Evolutionary conservation across 108 stramenopile genomes (phyloP).

Genomic region (Cylindrotheca closterium): DNA sequence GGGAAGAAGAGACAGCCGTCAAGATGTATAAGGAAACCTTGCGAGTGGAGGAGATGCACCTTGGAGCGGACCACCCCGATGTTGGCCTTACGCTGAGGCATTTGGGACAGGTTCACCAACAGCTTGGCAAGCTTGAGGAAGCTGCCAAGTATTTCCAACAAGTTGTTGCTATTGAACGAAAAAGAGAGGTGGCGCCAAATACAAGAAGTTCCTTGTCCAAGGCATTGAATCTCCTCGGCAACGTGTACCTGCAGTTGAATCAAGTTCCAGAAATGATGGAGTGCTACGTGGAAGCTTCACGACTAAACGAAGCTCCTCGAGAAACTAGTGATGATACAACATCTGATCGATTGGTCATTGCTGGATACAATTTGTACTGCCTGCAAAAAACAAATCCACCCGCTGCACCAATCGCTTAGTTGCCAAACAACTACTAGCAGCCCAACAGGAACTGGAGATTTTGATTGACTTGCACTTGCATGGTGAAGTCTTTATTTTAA

Average conservation of each 20-base stretch:
- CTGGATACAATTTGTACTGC: conserved; percentile 51
- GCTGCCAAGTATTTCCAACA: conserved; percentile 52
- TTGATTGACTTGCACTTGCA: no score
- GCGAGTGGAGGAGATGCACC: conserved; percentile 45
- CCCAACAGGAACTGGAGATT: no score
- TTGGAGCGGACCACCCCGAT: conserved; percentile 49
- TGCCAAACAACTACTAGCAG: conserved; percentile 1
- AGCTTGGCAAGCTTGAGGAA: conserved; percentile 49
- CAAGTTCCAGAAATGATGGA: conserved; percentile 41
- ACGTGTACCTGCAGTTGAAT: conserved; percentile 49
- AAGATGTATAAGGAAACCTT: conserved; percentile 55
- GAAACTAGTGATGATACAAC: background rate
- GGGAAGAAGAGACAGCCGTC: conserved; percentile 62
- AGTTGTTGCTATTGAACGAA: conserved; percentile 41
- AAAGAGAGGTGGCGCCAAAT: conserved; percentile 3
- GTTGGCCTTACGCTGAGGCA: conserved; percentile 56
- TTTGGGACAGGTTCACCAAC: conserved; percentile 61
- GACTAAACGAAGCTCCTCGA: conserved; percentile 7
- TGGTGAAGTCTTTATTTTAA: no score
- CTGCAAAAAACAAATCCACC: conserved; percentile 55
- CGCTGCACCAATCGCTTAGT: conserved; percentile 51
- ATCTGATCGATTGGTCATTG: conserved; percentile 27
- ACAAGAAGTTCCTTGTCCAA: conserved; percentile 26
- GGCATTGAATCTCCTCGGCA: conserved; percentile 59
- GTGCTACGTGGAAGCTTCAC: conserved; percentile 57